Conservation (phyloP, 2,329 filamentous ascomycete genomes). For the Zymoseptoria ardabiliae region DNA sequence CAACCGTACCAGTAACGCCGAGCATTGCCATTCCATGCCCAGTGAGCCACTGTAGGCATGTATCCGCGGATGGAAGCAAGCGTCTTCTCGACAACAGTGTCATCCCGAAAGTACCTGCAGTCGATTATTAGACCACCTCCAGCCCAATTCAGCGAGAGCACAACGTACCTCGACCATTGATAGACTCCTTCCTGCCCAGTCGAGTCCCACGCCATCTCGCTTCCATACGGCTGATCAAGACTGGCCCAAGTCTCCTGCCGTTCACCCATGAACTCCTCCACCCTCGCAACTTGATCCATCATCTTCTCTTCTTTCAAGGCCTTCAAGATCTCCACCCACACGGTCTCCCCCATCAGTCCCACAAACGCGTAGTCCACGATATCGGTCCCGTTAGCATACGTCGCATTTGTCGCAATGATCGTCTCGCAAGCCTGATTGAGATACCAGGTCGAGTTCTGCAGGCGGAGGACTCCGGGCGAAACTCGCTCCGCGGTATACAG, state of each 20-base stretch:
- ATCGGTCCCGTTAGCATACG: slow-evolving; percentile 28
- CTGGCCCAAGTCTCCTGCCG: slow-evolving; percentile 47
- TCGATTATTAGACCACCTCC: slow-evolving; percentile 34
- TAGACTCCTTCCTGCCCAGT: slow-evolving; percentile 57
- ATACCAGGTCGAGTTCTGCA: slow-evolving; percentile 48
- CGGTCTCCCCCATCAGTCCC: slow-evolving; percentile 55
- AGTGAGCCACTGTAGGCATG: slow-evolving; percentile 52
- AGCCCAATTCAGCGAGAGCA: background rate
- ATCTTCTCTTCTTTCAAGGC: slow-evolving; percentile 46
- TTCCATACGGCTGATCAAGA: slow-evolving; percentile 49
- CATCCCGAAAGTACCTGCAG: slow-evolving; percentile 45
- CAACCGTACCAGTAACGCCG: slow-evolving; percentile 47
- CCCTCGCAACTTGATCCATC: slow-evolving; percentile 31
- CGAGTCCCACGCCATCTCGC: slow-evolving; percentile 57
- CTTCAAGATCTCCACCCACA: slow-evolving; percentile 47
- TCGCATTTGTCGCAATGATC: slow-evolving; percentile 24
- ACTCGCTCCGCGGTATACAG: slow-evolving; percentile 48
- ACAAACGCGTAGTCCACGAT: slow-evolving; percentile 37
- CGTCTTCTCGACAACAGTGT: slow-evolving; percentile 43
- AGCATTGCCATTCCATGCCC: slow-evolving; percentile 57
- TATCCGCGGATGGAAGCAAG: slow-evolving; percentile 50
- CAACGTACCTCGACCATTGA: slow-evolving; percentile 30
- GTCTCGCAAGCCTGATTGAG: slow-evolving; percentile 49
- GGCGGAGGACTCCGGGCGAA: slow-evolving; percentile 39
- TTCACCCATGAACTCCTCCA: slow-evolving; percentile 43